Base-by-base conservation (phyloP, 148 eudicot species). In the Silene uniflora region DNA sequence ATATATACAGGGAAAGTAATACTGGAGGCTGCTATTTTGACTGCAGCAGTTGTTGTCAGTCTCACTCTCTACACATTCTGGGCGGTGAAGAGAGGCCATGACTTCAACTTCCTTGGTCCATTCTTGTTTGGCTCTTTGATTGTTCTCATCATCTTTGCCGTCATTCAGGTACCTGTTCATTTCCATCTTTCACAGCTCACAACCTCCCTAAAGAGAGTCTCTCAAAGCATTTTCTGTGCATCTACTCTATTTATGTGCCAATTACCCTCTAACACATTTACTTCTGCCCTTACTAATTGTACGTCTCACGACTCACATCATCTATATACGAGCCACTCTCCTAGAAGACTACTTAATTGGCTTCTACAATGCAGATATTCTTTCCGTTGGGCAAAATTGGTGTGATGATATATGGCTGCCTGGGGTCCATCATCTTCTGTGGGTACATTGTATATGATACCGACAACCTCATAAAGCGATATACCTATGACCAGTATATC, bases 31-130 rank as follows among this genome's bases (percentile, higher is more conserved):
- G 87, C 79, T 16, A 88, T 92, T 27, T 73, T 91, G 79, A 93
- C 98, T 32, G 75, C 87, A 2, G 85, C 86, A 14, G 89, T 93
- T 64, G 91, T 90, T 19, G 78, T 91, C 29, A 77, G 89, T 47
- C 88, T 93, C 54, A 89, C 98, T n/a, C 60, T 85, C 13, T 91
- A 89, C 90, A 91, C 98, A 74, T 93, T 89, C 73, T 93, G 96
- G 96, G 98, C 96, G 7, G 93, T 89, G n/a, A 87, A 63, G 69
- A 88, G 87, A 81, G 98, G 97, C 75, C 73, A 91, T 10, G 96
- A 93, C 69, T 91, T 93, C 82, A 82, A 80, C 74, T 89, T 91
- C 82, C 86, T 91, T 1, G 89, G 86, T 3, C 93, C 93, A 7
- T 89, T 91, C 83, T 84, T 89, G 84, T 82, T 91, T 27, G 87